Evolutionary conservation across 768 basidiomycete species (phyloP), one percentile per base, ranked within the genome.

Genomic region (Erythrobasidium yunnanense): DNA sequence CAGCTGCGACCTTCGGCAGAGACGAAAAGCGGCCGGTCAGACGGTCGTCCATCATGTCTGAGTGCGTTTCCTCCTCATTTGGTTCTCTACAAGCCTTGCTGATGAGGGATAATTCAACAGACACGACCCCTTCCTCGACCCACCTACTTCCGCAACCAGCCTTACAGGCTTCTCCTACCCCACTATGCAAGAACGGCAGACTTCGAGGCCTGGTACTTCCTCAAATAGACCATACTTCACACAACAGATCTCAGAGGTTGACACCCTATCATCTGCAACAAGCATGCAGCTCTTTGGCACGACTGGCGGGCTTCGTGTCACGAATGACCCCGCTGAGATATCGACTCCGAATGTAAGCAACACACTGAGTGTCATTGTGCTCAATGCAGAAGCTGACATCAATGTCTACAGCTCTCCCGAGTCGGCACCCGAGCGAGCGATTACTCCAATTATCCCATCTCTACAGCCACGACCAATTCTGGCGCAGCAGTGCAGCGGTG

Each of bases 241-340:
- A 34, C 18, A 29, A 33, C 25, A 29, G 4, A 55, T 49, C 11
- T 63, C 60, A 17, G 46, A 49, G 7, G 45, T 38, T 5, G 60
- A 35, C n/a, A 63, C 60, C 20, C 18, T 63, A 3, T 47, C 22
- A 20, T 63, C 60, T 2, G 60, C 60, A 23, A 63, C 60, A 5
- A 63, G 60, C 33, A 63, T 63, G 60, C 60, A 63, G 30, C 20
- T 63, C n/a, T 63, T 63, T 25, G 49, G 49, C 27, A 63, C 6
- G 4, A 18, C 22, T 45, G 60, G 60, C 18, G 46, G 30, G 5
- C 30, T 63, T 2, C 47, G 60, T 8, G 47, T 63, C 29, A 47
- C 47, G 11, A 63, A 63, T 33, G 60, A 63, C 42, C 60, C 60
- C 4, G 38, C 4, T 49, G 18, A 63, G 32, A 63, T 63, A 7